These are phyloP conservation scores for Coemansia sp. DNA, from an alignment of 192 early-diverging fungal species.

Conservation along the genomic window DNA sequence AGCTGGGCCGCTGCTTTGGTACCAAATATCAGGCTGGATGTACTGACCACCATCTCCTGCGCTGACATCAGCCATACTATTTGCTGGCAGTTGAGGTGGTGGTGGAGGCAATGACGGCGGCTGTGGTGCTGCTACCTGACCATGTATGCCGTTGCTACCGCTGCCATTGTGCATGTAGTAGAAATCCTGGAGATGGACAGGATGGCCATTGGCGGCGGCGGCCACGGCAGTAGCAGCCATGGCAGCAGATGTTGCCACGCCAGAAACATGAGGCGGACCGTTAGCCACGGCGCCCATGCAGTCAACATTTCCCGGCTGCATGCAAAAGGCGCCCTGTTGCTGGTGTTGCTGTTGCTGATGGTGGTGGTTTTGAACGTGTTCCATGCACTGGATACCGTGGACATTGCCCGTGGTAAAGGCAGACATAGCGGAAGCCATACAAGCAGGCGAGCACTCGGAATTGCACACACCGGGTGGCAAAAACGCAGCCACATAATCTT, in stretches of 20 bases:
- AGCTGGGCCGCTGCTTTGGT: background rate
- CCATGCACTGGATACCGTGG: constrained; percentile 2
- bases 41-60: background rate
- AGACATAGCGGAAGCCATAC: background rate
- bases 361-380: background rate
- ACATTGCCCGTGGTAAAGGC: background rate
- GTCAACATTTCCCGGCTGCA: background rate
- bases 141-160: background rate
- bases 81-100: background rate
- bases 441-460: background rate
- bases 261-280: background rate
- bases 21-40: constrained; percentile 4
- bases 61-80: background rate
- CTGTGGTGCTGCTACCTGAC: background rate
- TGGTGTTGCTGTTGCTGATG: background rate
- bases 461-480: background rate
- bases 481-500: background rate
- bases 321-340: constrained; percentile 1
- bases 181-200: background rate
- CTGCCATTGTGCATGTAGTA: constrained; percentile 1
- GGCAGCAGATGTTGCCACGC: background rate
- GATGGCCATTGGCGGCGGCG: background rate
- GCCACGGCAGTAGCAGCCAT: background rate
- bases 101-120: no score
- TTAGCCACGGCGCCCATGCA: background rate